Evolutionary conservation across 148 eudicot genomes (phyloP), one percentile per base, ranked within the genome.

Genomic region (Nepenthes mirabilis): DNA sequence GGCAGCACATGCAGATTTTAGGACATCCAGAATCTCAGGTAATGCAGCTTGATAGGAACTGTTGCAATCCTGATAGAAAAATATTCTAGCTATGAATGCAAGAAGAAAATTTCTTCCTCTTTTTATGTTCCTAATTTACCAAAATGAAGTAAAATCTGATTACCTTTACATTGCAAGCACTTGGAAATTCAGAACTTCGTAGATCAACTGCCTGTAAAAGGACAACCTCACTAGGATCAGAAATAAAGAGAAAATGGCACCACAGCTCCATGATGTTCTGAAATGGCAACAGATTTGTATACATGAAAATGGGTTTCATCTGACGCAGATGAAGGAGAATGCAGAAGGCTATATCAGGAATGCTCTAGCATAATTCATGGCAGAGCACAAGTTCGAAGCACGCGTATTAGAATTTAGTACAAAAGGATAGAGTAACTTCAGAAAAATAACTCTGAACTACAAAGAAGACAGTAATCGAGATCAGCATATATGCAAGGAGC

Each of bases 151-250:
- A 36, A 36, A 12, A 11, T 43, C 33, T 14, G 51, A 66, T 74
- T 90, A 90, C 97, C 97, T 75, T 72, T 43, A 74, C 33, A 36
- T 62, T 74, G 36, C 74, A 81, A 64, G 70, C 62, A 72, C 54
- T 69, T 62, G 82, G 60, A 56, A 68, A 60, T 67, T 82, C 88
- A 37, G 95, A 72, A 78, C 80, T 77, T 61, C 79, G 73, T 47
- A 90, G 97, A 73, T 90, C 77, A 80, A 90, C 90, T 60, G 95
- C 97, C 97, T 90, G 70, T 55, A 66, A 72, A 66, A 23, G 58
- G 36, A 64, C 57, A 66, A 69, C 37, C 2, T 37, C 48, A 35
- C 11, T 55, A 32, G 37, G 33, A 43, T 59, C 14, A 71, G 59
- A 48, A 13, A 6, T 2, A 32, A 60, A 56, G 12, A 51, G 14